A percentile compares a stretch with the other conserved stretches of the same genome.
Evolutionary conservation across 2,329 filamentous ascomycete genomes (phyloP).

Genomic region (Cucurbitaria berberidis): DNA sequence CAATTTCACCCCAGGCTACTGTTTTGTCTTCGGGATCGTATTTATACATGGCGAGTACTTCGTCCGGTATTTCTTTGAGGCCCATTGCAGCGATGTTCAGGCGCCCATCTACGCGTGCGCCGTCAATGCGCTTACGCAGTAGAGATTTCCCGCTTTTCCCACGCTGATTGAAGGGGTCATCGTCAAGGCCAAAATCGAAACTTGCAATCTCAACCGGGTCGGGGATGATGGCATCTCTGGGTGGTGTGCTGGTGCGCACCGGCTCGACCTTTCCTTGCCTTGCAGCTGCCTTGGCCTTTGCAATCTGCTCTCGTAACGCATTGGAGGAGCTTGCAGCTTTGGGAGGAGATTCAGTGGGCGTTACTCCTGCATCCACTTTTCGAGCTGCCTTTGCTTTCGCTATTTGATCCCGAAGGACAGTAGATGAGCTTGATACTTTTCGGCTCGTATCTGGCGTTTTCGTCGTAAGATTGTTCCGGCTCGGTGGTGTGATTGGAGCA

Average conservation of each 20-base stretch:
- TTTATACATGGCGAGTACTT: constrained; percentile 91
- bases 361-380: constrained; percentile 28
- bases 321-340: constrained; percentile 72
- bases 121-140: constrained; percentile 72
- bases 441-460: constrained; percentile 43
- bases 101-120: constrained; percentile 76
- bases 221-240: constrained; percentile 41
- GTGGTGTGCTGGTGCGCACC: constrained; percentile 34
- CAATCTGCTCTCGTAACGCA: constrained; percentile 87
- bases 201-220: constrained; percentile 40
- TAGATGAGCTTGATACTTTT: constrained; percentile 71
- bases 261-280: constrained; percentile 45
- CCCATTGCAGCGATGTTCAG: constrained; percentile 88
- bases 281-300: constrained; percentile 82
- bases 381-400: constrained; percentile 88
- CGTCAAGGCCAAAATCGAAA: constrained; percentile 67
- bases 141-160: constrained; percentile 69
- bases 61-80: constrained; percentile 77
- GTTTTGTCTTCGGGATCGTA: constrained; percentile 67
- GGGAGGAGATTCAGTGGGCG: constrained; percentile 17
- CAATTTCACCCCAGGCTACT: constrained; percentile 85
- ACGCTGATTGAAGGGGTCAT: constrained; percentile 74
- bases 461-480: constrained; percentile 23
- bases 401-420: constrained; percentile 85
- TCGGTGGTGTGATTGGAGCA: constrained; percentile 23